Evolutionary conservation across 441 rosid genomes (phyloP).

Genomic region (Francoa sonchifolia): DNA sequence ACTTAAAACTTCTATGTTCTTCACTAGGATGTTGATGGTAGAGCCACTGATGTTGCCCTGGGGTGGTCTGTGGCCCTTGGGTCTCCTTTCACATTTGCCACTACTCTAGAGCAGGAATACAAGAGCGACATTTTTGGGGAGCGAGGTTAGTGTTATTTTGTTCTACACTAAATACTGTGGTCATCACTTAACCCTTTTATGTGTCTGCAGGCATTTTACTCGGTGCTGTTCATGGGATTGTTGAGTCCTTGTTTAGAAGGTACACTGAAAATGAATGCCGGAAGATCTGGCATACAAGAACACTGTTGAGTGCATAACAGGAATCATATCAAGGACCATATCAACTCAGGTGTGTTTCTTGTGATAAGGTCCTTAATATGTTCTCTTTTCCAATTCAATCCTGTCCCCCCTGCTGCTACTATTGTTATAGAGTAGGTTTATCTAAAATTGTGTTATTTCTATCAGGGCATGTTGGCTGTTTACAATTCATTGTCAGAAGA

Average conservation of each 20-base stretch:
- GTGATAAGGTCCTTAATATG: background rate
- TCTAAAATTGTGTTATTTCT: background rate
- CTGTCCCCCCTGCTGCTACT: no score
- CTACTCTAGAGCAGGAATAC: slow-evolving; percentile 89
- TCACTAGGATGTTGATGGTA: slow-evolving; percentile 80
- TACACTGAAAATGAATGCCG: slow-evolving; percentile 73
- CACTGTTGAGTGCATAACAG: slow-evolving; percentile 88
- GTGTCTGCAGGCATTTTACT: slow-evolving; percentile 58
- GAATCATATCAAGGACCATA: slow-evolving; percentile 66
- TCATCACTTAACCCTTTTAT: background rate
- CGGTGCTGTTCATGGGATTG: slow-evolving; percentile 93
- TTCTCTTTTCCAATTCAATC: background rate
- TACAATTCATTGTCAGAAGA: slow-evolving; percentile 76
- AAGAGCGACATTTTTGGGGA: slow-evolving; percentile 97
- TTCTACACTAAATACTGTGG: background rate
- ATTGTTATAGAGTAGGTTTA: no score
- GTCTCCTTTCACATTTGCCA: slow-evolving; percentile 92
- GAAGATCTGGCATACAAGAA: slow-evolving; percentile 76
- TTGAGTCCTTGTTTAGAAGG: slow-evolving; percentile 77
- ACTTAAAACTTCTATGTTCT: slow-evolving; percentile 1
- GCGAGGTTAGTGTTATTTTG: slow-evolving; percentile 43
- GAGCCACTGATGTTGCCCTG: slow-evolving; percentile 84
- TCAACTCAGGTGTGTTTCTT: slow-evolving; percentile 49
- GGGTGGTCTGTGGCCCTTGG: slow-evolving; percentile 98
- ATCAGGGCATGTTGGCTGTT: slow-evolving; percentile 83